Percentiles rank a stretch among this genome's conserved stretches.
phyloP scores from a whole-genome alignment of 768 basidiomycete genomes.

The Suillus spraguei region DNA sequence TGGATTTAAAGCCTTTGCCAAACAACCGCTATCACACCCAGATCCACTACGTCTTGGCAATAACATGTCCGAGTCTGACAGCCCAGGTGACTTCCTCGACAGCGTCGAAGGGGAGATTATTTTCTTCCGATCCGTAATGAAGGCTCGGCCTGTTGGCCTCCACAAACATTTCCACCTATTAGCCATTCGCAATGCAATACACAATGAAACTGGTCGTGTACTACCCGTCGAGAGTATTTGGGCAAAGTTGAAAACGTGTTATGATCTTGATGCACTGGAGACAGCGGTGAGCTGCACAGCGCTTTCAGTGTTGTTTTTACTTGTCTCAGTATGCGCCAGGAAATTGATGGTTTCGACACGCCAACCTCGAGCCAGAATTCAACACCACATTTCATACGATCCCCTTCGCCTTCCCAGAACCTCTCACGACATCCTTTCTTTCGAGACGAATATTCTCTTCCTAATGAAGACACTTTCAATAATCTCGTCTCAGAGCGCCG shows the following conservation, averaged over 20 bases:
- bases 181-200: constrained; percentile 70
- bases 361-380: constrained; percentile 40
- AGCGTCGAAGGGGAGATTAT: constrained; percentile 82
- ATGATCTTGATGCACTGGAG: constrained; percentile 77
- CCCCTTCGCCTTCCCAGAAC: constrained; percentile 72
- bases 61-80: constrained; percentile 19
- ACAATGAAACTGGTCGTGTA: constrained; percentile 65
- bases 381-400: constrained; percentile 54
- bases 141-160: constrained; percentile 79
- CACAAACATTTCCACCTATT: constrained; percentile 84
- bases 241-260: constrained; percentile 71
- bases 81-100: constrained; percentile 53
- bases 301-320: constrained; percentile 6
- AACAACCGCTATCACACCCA: constrained; percentile 19
- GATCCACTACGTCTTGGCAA: background rate
- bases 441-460: constrained; percentile 64
- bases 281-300: constrained; percentile 51
- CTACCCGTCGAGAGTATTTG: constrained; percentile 69
- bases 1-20: constrained; percentile 21
- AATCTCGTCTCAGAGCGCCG: constrained; percentile 63
- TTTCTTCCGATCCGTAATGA: constrained; percentile 83
- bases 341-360: constrained; percentile 50
- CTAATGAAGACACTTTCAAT: constrained; percentile 62
- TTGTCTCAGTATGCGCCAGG: constrained; percentile 31
- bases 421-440: constrained; percentile 73